Evolutionary conservation across 345 rosid species (phyloP).

Genomic region (Corymbia maculata): DNA sequence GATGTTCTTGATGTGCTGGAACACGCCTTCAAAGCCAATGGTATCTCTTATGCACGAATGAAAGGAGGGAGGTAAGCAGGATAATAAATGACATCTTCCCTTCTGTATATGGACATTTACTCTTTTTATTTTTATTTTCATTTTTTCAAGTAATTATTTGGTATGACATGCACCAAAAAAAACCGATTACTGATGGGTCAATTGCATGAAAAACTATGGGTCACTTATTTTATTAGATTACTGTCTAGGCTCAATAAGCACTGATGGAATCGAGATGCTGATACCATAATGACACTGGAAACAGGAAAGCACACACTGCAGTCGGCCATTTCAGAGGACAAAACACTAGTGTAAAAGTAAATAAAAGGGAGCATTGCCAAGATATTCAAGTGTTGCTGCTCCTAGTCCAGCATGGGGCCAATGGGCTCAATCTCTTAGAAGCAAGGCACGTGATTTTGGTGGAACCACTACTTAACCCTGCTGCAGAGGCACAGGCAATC

Average conservation of each 20-base stretch:
- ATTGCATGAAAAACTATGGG: not conserved
- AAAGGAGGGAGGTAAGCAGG: conserved; percentile 84
- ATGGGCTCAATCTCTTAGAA: conserved; percentile 92
- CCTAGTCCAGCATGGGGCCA: conserved; percentile 90
- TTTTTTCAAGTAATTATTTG: not conserved
- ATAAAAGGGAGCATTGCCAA: conserved; percentile 1
- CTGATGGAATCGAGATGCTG: not conserved
- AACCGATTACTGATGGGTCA: not conserved
- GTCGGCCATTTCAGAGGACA: conserved; percentile 70
- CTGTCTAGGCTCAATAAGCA: not conserved
- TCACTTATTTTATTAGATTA: not conserved
- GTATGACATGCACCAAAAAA: not conserved
- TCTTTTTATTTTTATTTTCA: not conserved
- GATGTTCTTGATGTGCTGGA: conserved; percentile 97
- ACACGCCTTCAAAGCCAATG: conserved; percentile 66
- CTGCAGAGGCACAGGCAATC: conserved; percentile 95
- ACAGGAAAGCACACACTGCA: conserved; percentile 82
- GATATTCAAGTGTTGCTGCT: conserved; percentile 68
- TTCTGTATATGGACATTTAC: not conserved
- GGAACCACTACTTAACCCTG: conserved; percentile 93
- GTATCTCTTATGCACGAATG: conserved; percentile 67
- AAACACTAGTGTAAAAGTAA: conserved; percentile 12
- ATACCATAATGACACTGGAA: conserved; percentile 1
- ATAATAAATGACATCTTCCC: not conserved
- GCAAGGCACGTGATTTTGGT: conserved; percentile 93